These are phyloP conservation scores for Emergomyces pasteurianus DNA, from an alignment of 2,329 filamentous ascomycete species.

Conservation along the genomic window DNA sequence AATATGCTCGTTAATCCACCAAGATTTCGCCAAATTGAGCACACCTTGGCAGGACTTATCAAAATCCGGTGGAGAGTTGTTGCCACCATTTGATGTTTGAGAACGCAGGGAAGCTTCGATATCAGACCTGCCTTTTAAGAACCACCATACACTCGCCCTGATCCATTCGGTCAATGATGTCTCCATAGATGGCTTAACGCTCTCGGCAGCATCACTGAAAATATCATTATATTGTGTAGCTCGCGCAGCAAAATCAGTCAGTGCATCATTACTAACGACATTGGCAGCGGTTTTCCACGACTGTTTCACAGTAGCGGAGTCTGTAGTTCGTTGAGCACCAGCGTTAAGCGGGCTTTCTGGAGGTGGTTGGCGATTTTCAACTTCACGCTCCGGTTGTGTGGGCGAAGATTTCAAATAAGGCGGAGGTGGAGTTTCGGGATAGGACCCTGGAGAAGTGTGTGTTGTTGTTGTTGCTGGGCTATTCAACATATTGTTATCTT, in stretches of 20 bases:
- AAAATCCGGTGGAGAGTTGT: slow-evolving; percentile 29
- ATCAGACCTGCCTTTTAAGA: slow-evolving; percentile 64
- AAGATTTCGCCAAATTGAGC: slow-evolving; percentile 70
- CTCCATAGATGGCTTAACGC: slow-evolving; percentile 52
- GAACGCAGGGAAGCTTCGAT: slow-evolving; percentile 62
- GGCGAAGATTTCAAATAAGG: slow-evolving; percentile 6
- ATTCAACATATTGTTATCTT: not conserved
- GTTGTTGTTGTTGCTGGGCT: not conserved
- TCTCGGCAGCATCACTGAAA: slow-evolving; percentile 67
- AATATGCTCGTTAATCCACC: slow-evolving; percentile 56
- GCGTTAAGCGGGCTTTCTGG: not conserved
- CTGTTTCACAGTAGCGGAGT: slow-evolving; percentile 16
- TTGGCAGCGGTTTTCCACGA: slow-evolving; percentile 27
- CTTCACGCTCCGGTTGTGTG: slow-evolving; percentile 10
- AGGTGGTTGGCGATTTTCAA: not conserved
- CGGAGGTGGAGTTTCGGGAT: slow-evolving; percentile 3
- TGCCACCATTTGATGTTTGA: slow-evolving; percentile 44
- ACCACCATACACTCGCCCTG: slow-evolving; percentile 77
- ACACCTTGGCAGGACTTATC: slow-evolving; percentile 60
- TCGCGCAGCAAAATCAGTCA: slow-evolving; percentile 57
- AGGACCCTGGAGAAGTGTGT: not conserved
- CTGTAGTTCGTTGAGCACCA: not conserved
- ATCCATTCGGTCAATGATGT: slow-evolving; percentile 56
- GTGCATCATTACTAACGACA: slow-evolving; percentile 50
- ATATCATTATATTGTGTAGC: slow-evolving; percentile 63